These are phyloP conservation scores for Boletus coccyginus DNA, from an alignment of 768 basidiomycete genomes.

Conservation along the genomic window DNA sequence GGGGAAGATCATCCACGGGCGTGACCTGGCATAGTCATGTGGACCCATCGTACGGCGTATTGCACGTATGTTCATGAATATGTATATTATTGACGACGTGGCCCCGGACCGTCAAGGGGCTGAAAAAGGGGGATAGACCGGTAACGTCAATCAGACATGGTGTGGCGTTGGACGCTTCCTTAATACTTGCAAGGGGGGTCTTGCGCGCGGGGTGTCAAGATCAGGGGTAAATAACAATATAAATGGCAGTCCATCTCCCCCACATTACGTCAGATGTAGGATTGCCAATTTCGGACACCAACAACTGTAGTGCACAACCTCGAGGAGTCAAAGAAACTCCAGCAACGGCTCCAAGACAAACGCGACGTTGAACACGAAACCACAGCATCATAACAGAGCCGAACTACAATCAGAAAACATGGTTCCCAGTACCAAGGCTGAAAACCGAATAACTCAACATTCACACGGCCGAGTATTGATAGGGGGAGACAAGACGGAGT, in stretches of 20 bases:
- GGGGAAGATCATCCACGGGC: too few relatives aligned
- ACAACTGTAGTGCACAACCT: too few relatives aligned
- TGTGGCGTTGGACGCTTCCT: too few relatives aligned
- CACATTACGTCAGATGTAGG: neutral
- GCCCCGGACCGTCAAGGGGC: neutral
- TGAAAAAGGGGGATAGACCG: neutral
- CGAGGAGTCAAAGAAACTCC: too few relatives aligned
- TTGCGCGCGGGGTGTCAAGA: neutral
- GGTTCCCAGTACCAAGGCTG: neutral
- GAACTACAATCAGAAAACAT: neutral
- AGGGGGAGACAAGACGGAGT: conserved; percentile 18
- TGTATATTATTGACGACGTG: neutral
- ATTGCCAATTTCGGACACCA: too few relatives aligned
- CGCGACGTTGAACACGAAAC: neutral
- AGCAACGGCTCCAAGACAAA: neutral
- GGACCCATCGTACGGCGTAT: too few relatives aligned
- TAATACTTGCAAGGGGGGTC: neutral
- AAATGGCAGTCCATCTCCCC: too few relatives aligned
- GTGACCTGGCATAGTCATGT: too few relatives aligned
- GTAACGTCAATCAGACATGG: too few relatives aligned
- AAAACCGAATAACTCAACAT: neutral
- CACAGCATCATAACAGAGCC: neutral
- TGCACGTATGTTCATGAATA: too few relatives aligned
- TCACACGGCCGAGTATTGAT: neutral
- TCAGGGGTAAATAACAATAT: neutral